Evolutionary conservation across 2,329 filamentous ascomycete genomes (phyloP).

Genomic region (Akanthomyces uredinophilus): DNA sequence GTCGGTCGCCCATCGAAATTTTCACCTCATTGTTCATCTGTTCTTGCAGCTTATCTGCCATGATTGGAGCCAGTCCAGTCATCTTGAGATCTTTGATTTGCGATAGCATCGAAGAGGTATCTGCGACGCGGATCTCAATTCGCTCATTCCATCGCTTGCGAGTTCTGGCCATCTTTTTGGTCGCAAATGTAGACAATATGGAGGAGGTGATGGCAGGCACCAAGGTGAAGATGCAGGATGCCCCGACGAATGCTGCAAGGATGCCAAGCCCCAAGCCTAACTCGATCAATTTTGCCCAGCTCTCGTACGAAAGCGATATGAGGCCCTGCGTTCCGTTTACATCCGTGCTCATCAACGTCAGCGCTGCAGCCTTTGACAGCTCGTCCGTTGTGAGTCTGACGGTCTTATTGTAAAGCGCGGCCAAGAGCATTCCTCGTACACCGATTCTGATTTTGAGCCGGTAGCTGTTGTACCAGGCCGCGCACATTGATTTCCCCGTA

Average conservation of each 20-base stretch:
- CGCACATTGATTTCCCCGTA: too few species aligned
- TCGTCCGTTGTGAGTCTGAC: not conserved
- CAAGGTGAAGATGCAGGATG: not conserved
- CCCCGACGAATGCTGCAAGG: not conserved
- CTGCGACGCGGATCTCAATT: not conserved
- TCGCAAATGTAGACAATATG: not conserved
- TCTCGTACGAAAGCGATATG: not conserved
- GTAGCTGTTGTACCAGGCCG: too few species aligned
- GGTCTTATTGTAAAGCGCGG: not conserved
- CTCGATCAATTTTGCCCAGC: not conserved
- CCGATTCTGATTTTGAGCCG: too few species aligned
- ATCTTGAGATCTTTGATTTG: slow-evolving; percentile 1
- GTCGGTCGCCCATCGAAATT: too few species aligned
- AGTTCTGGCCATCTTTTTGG: not conserved
- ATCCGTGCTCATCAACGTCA: slow-evolving; percentile 3
- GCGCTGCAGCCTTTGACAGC: not conserved
- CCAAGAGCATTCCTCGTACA: too few species aligned
- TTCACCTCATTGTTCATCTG: not conserved
- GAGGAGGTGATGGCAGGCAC: not conserved
- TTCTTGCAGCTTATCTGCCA: not conserved
- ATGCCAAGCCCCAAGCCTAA: not conserved
- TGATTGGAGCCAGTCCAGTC: not conserved
- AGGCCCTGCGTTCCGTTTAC: not conserved
- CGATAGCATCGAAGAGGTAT: not conserved
- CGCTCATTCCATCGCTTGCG: not conserved